Conservation (phyloP, 164 flowering plant species). For the Warburgia ugandensis region DNA sequence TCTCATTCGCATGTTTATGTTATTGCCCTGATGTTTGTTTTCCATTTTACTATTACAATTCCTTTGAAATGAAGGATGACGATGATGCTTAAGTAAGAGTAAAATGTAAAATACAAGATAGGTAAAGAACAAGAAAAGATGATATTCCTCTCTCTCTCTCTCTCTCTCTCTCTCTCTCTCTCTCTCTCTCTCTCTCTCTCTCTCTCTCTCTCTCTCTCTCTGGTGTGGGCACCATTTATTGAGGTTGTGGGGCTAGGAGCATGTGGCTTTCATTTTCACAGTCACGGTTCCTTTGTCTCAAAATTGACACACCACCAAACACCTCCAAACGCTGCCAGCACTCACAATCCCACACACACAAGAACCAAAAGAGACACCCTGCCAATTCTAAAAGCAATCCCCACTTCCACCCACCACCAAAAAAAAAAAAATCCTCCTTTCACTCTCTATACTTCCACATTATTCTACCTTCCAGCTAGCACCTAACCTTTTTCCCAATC, state of each 20-base stretch:
- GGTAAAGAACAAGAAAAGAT: no score
- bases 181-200: constrained; percentile 1
- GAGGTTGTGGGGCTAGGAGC: neutral
- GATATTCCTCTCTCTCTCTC: constrained; percentile 1
- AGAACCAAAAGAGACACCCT: neutral
- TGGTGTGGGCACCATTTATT: no score
- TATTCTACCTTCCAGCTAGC: constrained; percentile 15
- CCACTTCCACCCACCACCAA: neutral
- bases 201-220: constrained; percentile 1
- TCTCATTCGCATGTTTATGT: no score
- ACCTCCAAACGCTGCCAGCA: neutral
- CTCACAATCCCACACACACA: neutral
- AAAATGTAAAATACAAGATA: no score
- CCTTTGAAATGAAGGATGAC: no score
- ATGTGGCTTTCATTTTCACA: neutral
- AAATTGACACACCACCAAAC: constrained; percentile 3
- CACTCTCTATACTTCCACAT: neutral
- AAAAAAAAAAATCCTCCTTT: neutral
- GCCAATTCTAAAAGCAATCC: neutral
- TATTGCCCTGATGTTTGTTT: no score
- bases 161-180: neutral
- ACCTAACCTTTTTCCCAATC: constrained; percentile 9
- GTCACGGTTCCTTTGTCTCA: neutral
- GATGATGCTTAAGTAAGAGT: no score
- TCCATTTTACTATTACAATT: no score